A percentile compares a stretch with the other conserved stretches of the same genome.
Evolutionary conservation across 1,284 basidiomycete genomes (phyloP).

Genomic region (Flammula alnicola): DNA sequence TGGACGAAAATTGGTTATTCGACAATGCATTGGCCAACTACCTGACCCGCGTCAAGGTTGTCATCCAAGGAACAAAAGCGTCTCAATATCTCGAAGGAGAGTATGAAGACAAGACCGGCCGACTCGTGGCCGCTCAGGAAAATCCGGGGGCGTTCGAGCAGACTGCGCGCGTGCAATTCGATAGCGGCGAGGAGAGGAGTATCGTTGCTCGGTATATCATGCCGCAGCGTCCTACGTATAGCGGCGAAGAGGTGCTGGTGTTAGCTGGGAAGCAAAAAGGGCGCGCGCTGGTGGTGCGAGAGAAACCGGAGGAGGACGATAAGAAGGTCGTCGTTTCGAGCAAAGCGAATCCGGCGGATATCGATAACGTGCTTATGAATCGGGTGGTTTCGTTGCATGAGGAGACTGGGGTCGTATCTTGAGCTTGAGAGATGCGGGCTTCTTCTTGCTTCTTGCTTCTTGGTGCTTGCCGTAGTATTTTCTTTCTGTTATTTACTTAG

Average conservation of each 20-base stretch:
- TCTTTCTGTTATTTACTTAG: conserved; percentile 4
- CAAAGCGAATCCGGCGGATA: conserved; percentile 29
- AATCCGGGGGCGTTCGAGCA: conserved; percentile 39
- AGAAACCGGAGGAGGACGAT: conserved; percentile 34
- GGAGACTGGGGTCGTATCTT: background rate
- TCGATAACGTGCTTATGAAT: conserved; percentile 22
- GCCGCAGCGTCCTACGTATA: conserved; percentile 41
- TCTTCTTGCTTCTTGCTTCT: background rate
- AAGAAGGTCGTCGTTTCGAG: conserved; percentile 34
- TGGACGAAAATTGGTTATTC: conserved; percentile 52
- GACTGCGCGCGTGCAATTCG: conserved; percentile 44
- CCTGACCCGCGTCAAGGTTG: conserved; percentile 51
- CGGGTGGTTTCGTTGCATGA: conserved; percentile 23
- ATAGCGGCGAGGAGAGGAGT: conserved; percentile 35
- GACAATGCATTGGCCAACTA: conserved; percentile 40
- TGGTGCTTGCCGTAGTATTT: background rate
- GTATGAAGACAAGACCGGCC: conserved; percentile 54
- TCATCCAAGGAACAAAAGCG: conserved; percentile 51
- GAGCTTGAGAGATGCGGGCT: background rate
- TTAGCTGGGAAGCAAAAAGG: conserved; percentile 41
- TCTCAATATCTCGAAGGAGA: conserved; percentile 58
- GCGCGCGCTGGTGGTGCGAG: conserved; percentile 40
- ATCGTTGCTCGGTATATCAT: conserved; percentile 44
- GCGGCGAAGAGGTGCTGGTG: conserved; percentile 45
- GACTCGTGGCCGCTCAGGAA: conserved; percentile 38